Evolutionary conservation across 2,329 filamentous ascomycete genomes (phyloP), one percentile per base, ranked within the genome.

Genomic region (Paraconiothyrium sp.): DNA sequence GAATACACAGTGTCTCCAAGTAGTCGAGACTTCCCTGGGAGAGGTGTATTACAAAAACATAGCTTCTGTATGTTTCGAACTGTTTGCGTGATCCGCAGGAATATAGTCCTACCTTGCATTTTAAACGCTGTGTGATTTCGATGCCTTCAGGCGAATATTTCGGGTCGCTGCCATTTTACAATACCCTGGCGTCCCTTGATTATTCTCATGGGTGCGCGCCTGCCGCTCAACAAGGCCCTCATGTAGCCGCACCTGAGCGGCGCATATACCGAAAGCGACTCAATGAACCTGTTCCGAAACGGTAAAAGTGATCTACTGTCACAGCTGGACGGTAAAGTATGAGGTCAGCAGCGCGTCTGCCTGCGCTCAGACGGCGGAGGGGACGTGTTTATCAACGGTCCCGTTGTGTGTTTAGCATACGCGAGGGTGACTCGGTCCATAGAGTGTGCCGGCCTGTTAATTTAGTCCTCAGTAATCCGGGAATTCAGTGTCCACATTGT

Each of bases 401-500:
- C 5, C 9, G 39, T n/a, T 41, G 39, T 41, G 39, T 41, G n/a
- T 6, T 39, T 39, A 6, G 13, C 10, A 1, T 41, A 20, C 8
- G 16, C 39, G 5, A 41, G 39, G 14, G 35, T 10, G 35, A 37
- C 9, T 37, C 35, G n/a, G 39, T n/a, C 39, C 39, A n/a, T 30
- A 30, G 14, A n/a, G 2, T 20, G 16, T 20, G 9, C 13, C 9
- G 39, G 16, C 6, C 39, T n/a, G 16, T 5, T 7, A 7, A n/a
- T 7, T 16, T 41, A 4, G 43, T 8, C 8, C 7, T 67, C 58
- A 88, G 69, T 88, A 88, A 34, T 87, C 84, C 1, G 86, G 86
- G 76, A 86, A 88, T 1, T 78, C 78, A 1, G 62, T 65, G 69
- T 94, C 91, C 1, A 94, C 86, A 32, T 87, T 82, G 4, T 84